Evolutionary conservation across 208 protist species (phyloP).

Genomic region (Leishmania braziliensis): DNA sequence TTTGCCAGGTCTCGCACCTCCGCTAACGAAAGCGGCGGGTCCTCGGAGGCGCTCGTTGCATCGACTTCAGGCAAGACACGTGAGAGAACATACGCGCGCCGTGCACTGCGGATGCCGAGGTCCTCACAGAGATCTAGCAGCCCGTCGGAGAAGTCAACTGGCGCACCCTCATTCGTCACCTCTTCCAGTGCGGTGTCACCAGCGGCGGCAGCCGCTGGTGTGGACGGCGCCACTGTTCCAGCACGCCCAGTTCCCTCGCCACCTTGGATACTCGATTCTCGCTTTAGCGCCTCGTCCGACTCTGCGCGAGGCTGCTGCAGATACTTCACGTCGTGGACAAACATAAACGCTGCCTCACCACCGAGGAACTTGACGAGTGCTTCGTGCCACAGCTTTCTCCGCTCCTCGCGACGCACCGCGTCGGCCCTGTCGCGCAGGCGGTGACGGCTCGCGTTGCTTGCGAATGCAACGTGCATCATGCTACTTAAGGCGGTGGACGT

Average conservation of each 20-base stretch:
- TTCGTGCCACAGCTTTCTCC: slow-evolving; percentile 19
- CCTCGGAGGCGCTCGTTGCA: slow-evolving; percentile 5
- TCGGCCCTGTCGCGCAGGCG: slow-evolving; percentile 23
- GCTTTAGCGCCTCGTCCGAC: not conserved
- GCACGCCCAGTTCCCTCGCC: not conserved
- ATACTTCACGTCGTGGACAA: slow-evolving; percentile 29
- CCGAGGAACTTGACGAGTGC: slow-evolving; percentile 19
- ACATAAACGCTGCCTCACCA: slow-evolving; percentile 23
- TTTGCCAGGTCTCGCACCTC: slow-evolving; percentile 34
- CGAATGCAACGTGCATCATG: slow-evolving; percentile 2
- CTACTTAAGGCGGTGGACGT: not conserved
- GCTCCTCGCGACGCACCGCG: slow-evolving; percentile 12
- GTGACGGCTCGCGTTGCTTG: slow-evolving; percentile 10
- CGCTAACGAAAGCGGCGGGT: slow-evolving; percentile 18
- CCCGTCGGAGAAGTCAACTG: not conserved
- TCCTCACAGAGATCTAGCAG: slow-evolving; percentile 32
- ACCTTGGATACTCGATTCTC: not conserved
- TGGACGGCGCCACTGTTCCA: not conserved
- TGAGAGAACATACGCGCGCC: slow-evolving; percentile 37
- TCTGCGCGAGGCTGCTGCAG: slow-evolving; percentile 23
- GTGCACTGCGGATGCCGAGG: slow-evolving; percentile 46
- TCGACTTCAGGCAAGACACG: slow-evolving; percentile 31
- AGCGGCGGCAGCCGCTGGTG: not conserved
- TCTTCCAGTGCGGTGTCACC: not conserved
- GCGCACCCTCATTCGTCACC: not conserved